Conservation (phyloP, 768 basidiomycete species). For the Hemileccinum impolitum region DNA sequence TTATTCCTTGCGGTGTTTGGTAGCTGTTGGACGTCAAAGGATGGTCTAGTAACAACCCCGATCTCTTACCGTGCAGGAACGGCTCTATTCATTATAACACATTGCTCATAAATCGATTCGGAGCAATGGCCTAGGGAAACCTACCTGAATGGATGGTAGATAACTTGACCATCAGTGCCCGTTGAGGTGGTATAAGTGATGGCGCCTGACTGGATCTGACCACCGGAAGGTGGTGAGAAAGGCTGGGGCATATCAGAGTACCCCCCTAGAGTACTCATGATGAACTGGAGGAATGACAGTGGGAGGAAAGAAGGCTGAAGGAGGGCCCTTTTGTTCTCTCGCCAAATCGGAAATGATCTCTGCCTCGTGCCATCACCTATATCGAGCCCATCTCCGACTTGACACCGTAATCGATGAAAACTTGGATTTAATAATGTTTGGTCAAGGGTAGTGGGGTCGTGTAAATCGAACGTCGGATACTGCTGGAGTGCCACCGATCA, state of each 20-base stretch:
- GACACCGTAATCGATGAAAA: constrained; percentile 3
- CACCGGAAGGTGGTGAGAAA: constrained; percentile 29
- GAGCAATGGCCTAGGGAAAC: constrained; percentile 20
- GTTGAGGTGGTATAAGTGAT: constrained; percentile 70
- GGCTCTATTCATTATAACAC: constrained; percentile 48
- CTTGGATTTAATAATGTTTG: background rate
- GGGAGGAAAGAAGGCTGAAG: constrained; percentile 10
- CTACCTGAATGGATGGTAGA: constrained; percentile 76
- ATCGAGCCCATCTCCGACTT: constrained; percentile 33
- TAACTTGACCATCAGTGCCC: constrained; percentile 55
- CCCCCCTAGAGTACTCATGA: constrained; percentile 22
- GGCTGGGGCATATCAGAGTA: constrained; percentile 28
- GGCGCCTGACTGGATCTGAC: constrained; percentile 60
- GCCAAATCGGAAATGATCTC: constrained; percentile 4
- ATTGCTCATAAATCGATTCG: constrained; percentile 14
- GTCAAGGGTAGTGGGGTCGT: background rate
- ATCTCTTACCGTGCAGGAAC: constrained; percentile 63
- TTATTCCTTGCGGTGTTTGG: constrained; percentile 63
- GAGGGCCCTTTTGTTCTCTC: constrained; percentile 19
- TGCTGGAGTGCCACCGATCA: no score
- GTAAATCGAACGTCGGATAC: no score
- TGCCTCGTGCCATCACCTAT: constrained; percentile 31
- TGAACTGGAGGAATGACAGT: constrained; percentile 10
- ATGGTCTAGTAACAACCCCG: background rate
- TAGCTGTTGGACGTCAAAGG: constrained; percentile 46